Evolutionary conservation across 202 grass and related monocot genomes (phyloP), one percentile per base, ranked within the genome.

Genomic region (Thinopyrum obtusiflorum): DNA sequence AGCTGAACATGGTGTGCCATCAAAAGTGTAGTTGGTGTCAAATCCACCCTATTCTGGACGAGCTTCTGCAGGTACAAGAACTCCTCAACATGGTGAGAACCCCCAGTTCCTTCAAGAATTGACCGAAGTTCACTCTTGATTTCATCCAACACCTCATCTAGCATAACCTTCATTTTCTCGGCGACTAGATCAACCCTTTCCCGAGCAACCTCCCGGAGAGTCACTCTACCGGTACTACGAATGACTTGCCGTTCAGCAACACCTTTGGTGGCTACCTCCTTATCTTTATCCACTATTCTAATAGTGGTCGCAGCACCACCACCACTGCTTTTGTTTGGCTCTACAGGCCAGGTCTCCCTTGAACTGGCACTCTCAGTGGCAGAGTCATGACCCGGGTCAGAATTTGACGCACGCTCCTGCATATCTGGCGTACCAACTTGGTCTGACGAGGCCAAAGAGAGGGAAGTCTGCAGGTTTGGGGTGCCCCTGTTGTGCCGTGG

Each of bases 281-380:
- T 90, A 29, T 90, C 91, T 86, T 92, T 89, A 0, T 86, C 91
- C 0, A 28, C 49, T 57, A 93, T 89, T 84, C 83, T 92, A 29
- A 81, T 49, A 11, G 73, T 76, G 1, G 80, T 86, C 47, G 61
- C 77, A 17, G 71, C 74, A 44, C 31, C 12, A 3, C 26, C 49
- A 7, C 51, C 73, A 37, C 64, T 6, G 86, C 86, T 7, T 88
- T 90, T 95, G 93, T 55, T 84, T 0, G 88, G 91, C 81, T 94
- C 93, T 3, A 39, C 78, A 0, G 97, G 93, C 93, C 93, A 99
- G 6, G 97, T 97, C 59, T 99, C 97, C 40, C 87, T 89, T 2
- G 97, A 99, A 51, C 97, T 99, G 2, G 93, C 97, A 20, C 97
- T 99, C 81, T 97, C 97, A 0, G 92, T 99, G 42, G 92, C 93